Evolutionary conservation across 257 asterid species (phyloP).

Genomic region (Solanum corneliomulleri): DNA sequence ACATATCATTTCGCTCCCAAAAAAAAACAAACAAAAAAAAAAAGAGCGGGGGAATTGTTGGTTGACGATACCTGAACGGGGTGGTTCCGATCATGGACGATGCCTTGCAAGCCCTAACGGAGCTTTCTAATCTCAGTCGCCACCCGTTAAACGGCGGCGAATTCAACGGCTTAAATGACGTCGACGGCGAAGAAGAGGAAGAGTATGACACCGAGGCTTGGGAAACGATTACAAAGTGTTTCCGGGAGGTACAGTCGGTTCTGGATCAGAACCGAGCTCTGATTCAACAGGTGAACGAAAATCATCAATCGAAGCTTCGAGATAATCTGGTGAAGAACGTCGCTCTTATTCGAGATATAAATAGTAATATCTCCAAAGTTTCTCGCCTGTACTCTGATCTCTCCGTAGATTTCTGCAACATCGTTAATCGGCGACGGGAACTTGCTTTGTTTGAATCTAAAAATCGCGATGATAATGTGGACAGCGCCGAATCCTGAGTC

Average conservation of each 20-base stretch:
- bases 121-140: conserved; percentile 1
- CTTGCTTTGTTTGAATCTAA: not conserved
- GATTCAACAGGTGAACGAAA: conserved; percentile 59
- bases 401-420: conserved; percentile 32
- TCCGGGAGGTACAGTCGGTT: conserved; percentile 46
- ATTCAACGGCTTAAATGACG: not conserved
- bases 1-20: not conserved
- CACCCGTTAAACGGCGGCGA: not conserved
- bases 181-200: conserved; percentile 10
- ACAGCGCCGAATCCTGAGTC: conserved; percentile 6
- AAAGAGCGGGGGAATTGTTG: not conserved
- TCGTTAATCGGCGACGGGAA: conserved; percentile 23
- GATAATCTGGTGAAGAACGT: conserved; percentile 46
- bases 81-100: conserved; percentile 22
- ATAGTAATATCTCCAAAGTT: conserved; percentile 45
- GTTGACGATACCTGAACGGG: not conserved
- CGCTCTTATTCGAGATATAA: conserved; percentile 46
- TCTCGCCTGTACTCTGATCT: conserved; percentile 42
- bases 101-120: conserved; percentile 7
- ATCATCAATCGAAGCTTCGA: conserved; percentile 49
- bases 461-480: not conserved
- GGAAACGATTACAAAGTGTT: conserved; percentile 37
- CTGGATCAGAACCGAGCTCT: conserved; percentile 50
- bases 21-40: not conserved
- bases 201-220: conserved; percentile 36